A percentile compares a stretch with the other conserved stretches of the same genome.
Evolutionary conservation across 257 asterid species (phyloP).

Genomic region (Nicotiana benthamiana): DNA sequence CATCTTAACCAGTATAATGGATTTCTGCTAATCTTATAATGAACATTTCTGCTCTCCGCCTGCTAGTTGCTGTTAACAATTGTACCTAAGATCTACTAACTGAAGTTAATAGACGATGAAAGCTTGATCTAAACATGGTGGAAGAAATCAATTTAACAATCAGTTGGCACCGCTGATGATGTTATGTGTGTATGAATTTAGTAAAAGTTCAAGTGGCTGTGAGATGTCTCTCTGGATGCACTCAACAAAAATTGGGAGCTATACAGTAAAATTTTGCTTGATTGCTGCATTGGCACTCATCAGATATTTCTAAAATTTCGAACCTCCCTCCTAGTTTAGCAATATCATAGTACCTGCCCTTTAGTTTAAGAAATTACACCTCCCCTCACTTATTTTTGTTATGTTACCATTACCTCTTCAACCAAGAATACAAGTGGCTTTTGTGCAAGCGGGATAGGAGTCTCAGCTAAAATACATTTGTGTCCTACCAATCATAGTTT

Average conservation of each 20-base stretch:
- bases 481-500: neutral
- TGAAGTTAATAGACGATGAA: neutral
- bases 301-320: neutral
- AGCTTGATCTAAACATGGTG: neutral
- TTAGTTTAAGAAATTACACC: neutral
- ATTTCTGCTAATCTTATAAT: neutral
- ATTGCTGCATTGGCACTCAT: neutral
- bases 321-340: neutral
- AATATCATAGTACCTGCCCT: neutral
- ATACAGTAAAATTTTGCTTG: neutral
- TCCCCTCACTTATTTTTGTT: neutral
- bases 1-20: neutral
- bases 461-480: neutral
- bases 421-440: neutral
- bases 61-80: neutral
- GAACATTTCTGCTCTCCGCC: neutral
- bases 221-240: neutral
- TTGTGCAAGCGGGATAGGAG: neutral
- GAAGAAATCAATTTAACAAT: neutral
- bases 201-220: neutral
- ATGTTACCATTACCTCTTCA: neutral
- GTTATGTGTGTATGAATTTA: neutral
- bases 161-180: neutral
- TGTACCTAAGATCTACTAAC: neutral
- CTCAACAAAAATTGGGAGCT: neutral